Evolutionary conservation across 2,329 filamentous ascomycete species (phyloP), one percentile per base, ranked within the genome.

Genomic region (Ophiostoma triangulosporum): DNA sequence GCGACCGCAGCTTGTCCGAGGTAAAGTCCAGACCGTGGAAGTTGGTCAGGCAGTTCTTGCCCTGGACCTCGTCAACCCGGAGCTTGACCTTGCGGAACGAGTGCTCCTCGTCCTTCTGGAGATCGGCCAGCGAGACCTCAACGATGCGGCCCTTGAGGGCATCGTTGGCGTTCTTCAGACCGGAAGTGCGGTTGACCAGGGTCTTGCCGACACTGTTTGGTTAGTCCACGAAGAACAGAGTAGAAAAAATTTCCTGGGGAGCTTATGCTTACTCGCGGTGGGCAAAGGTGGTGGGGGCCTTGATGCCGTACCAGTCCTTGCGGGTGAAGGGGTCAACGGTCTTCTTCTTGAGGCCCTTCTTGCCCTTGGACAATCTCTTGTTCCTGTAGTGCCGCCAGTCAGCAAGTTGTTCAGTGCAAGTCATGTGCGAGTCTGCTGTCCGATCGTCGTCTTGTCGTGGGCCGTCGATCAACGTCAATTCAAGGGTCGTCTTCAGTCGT

Each of bases 311-410:
- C 88, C 94, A 97, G 74, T 97, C 93, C 83, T 98, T 98, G 72
- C 91, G 87, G 69, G 90, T 82, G 81, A 97, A 97, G 69, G 93
- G 91, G 75, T 98, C 93, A 66, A 85, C 78, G 69, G 90, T 91
- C 79, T 91, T 91, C 91, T 98, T 97, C 88, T 97, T 97, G 73
- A 97, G 81, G 75, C 93, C 91, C 84, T 98, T 98, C 88, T 97
- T 98, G 79, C 93, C 93, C 84, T 98, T 98, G 64, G 93, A 97
- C 80, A 98, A 84, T 82, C 93, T 89, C 89, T 98, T 98, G 85
- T 98, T 98, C 88, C 85, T 89, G 65, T 54, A 51, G 52, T 26
- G 20, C 31, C 45, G 31, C 43, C 43, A 46, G 46, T 48, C 46
- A 48, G 46, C 46, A 46, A 43, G 20, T 43, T 26, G 38, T 43